Evolutionary conservation across 1,284 basidiomycete genomes (phyloP).

Genomic region (Sporisorium exsertum): DNA sequence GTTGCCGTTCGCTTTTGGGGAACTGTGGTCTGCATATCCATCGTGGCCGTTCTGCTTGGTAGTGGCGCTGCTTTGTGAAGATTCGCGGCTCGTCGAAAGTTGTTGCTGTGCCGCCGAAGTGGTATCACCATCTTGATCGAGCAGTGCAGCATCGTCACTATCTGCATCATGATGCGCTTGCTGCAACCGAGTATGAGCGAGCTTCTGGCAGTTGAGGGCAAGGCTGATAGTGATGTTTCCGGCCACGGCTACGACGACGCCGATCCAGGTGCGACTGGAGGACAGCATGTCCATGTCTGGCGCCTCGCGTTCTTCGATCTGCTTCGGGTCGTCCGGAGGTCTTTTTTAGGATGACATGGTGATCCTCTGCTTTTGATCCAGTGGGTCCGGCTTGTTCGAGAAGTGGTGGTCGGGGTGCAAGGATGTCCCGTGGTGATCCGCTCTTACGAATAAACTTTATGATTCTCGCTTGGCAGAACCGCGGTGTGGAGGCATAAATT

Average conservation of each 20-base stretch:
- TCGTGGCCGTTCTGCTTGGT: conserved; percentile 5
- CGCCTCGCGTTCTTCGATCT: not conserved
- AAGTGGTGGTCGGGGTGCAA: too few relatives aligned
- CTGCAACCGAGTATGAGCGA: conserved; percentile 82
- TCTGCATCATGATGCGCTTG: conserved; percentile 20
- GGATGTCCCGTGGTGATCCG: too few relatives aligned
- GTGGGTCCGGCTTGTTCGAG: too few relatives aligned
- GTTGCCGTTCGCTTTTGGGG: conserved; percentile 12
- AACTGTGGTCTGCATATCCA: not conserved
- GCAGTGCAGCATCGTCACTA: conserved; percentile 44
- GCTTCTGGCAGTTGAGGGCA: conserved; percentile 82
- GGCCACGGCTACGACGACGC: conserved; percentile 83
- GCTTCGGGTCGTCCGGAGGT: too few relatives aligned
- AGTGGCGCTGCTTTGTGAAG: not conserved
- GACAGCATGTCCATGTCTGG: conserved; percentile 16
- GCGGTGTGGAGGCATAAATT: conserved; percentile 9
- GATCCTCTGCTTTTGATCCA: too few relatives aligned
- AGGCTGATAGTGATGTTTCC: conserved; percentile 91
- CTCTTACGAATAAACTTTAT: too few relatives aligned
- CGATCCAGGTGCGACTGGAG: conserved; percentile 72
- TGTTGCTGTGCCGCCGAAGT: not conserved
- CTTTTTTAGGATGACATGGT: not conserved
- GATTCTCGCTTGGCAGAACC: not conserved
- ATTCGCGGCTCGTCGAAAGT: not conserved
- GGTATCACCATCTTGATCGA: not conserved